Conservation (phyloP, 495 filamentous ascomycete genomes). For the Tuber melanosporum region DNA sequence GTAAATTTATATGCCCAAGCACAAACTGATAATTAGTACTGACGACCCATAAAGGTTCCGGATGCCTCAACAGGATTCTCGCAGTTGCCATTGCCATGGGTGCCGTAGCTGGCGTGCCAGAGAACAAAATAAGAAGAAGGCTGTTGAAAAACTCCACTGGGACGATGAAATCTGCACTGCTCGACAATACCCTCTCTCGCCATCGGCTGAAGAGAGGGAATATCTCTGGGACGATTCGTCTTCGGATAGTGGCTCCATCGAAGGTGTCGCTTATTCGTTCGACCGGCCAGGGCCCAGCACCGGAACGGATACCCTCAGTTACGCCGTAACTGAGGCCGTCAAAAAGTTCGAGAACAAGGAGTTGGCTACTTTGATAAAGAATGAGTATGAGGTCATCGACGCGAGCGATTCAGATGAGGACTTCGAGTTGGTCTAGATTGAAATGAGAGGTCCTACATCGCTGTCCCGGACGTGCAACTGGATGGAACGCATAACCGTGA, state of each 20-base stretch:
- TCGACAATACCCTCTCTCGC: slow-evolving; percentile 22
- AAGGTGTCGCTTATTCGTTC: slow-evolving; percentile 35
- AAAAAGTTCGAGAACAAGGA: slow-evolving; percentile 42
- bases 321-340: slow-evolving; percentile 37
- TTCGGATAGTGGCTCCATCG: slow-evolving; percentile 27
- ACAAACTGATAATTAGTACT: slow-evolving; percentile 12
- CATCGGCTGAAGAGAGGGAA: slow-evolving; percentile 17
- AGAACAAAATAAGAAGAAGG: slow-evolving; percentile 26
- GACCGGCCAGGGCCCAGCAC: slow-evolving; percentile 26
- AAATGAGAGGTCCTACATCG: background rate
- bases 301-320: slow-evolving; percentile 26
- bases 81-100: slow-evolving; percentile 26
- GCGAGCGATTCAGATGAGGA: slow-evolving; percentile 36
- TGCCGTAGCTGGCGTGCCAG: slow-evolving; percentile 19
- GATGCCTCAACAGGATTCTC: slow-evolving; percentile 18
- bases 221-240: slow-evolving; percentile 35
- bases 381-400: slow-evolving; percentile 38
- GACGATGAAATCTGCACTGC: slow-evolving; percentile 31
- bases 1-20: slow-evolving; percentile 11
- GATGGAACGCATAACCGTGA: background rate
- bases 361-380: slow-evolving; percentile 37
- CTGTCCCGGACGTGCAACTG: background rate
- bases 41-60: slow-evolving; percentile 28
- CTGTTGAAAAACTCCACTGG: slow-evolving; percentile 16
- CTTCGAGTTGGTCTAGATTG: slow-evolving; percentile 33